Evolutionary conservation across 805 yeast genomes (phyloP).

Genomic region (Jamesozyma hellenica): DNA sequence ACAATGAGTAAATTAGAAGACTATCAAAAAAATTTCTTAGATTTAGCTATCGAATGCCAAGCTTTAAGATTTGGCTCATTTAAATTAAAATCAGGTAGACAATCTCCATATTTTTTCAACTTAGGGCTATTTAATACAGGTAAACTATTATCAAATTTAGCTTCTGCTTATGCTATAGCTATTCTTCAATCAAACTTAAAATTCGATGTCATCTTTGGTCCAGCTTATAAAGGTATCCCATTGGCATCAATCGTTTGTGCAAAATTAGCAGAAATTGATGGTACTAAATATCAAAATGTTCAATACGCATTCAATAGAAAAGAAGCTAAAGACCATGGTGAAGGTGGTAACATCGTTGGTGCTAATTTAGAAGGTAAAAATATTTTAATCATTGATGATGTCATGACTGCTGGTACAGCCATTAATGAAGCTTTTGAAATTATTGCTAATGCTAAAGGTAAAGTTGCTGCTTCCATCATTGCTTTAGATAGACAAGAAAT

Average conservation of each 20-base stretch:
- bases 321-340: slow-evolving; percentile 96
- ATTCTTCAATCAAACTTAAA: slow-evolving; percentile 72
- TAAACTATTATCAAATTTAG: slow-evolving; percentile 61
- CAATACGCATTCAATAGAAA: slow-evolving; percentile 94
- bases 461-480: slow-evolving; percentile 72
- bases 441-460: slow-evolving; percentile 57
- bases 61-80: slow-evolving; percentile 83
- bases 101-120: slow-evolving; percentile 93
- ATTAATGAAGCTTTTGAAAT: slow-evolving; percentile 86
- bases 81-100: slow-evolving; percentile 84
- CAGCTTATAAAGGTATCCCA: slow-evolving; percentile 96
- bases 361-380: slow-evolving; percentile 58
- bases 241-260: slow-evolving; percentile 86
- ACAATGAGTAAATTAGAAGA: slow-evolving; percentile 23
- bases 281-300: slow-evolving; percentile 56
- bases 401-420: slow-evolving; percentile 98
- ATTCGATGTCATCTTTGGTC: slow-evolving; percentile 90
- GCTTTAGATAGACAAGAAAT: slow-evolving; percentile 95
- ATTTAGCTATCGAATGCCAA: slow-evolving; percentile 67
- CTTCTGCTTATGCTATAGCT: slow-evolving; percentile 80
- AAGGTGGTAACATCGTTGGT: slow-evolving; percentile 94
- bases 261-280: slow-evolving; percentile 82
- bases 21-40: slow-evolving; percentile 60
- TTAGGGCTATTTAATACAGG: slow-evolving; percentile 82
- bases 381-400: slow-evolving; percentile 86